These are phyloP conservation scores for Incumbomyces lentus DNA, from an alignment of 2,329 filamentous ascomycete genomes.

Conservation along the genomic window DNA sequence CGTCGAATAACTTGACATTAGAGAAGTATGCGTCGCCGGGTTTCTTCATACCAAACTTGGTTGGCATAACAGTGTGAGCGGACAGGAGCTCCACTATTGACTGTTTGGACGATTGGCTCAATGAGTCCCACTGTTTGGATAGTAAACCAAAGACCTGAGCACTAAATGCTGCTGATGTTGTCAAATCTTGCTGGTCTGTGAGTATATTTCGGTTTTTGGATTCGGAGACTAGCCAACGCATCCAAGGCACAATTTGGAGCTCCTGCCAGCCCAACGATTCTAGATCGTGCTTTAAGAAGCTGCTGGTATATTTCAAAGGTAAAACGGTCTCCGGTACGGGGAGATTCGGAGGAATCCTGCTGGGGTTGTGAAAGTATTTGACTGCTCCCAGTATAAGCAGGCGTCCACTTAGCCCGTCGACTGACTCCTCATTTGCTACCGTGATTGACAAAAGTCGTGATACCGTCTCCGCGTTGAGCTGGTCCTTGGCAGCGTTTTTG, in stretches of 20 bases:
- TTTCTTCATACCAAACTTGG: conserved; percentile 77
- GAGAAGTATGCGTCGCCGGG: conserved; percentile 84
- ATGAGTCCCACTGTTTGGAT: conserved; percentile 83
- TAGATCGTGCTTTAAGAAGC: conserved; percentile 56
- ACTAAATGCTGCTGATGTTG: conserved; percentile 62
- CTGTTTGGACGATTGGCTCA: conserved; percentile 56
- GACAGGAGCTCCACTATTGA: conserved; percentile 56
- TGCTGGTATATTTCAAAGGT: conserved; percentile 70
- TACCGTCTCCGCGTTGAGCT: conserved; percentile 60
- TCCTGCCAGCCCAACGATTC: conserved; percentile 78
- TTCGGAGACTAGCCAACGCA: conserved; percentile 66
- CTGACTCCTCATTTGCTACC: conserved; percentile 47
- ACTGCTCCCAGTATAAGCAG: conserved; percentile 72
- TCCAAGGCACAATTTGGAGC: conserved; percentile 75
- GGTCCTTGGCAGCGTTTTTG: conserved; percentile 57
- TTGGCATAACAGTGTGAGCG: conserved; percentile 68
- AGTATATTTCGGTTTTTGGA: conserved; percentile 46
- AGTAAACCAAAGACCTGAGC: conserved; percentile 65
- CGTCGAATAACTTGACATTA: conserved; percentile 88
- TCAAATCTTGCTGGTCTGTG: conserved; percentile 57
- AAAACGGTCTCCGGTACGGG: conserved; percentile 74
- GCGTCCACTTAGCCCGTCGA: conserved; percentile 50
- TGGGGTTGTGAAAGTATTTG: conserved; percentile 61
- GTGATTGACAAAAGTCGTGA: conserved; percentile 64
- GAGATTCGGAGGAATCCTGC: conserved; percentile 68